Conservation (phyloP, 1,284 basidiomycete genomes). For the Cutaneotrichosporon sp. region DNA sequence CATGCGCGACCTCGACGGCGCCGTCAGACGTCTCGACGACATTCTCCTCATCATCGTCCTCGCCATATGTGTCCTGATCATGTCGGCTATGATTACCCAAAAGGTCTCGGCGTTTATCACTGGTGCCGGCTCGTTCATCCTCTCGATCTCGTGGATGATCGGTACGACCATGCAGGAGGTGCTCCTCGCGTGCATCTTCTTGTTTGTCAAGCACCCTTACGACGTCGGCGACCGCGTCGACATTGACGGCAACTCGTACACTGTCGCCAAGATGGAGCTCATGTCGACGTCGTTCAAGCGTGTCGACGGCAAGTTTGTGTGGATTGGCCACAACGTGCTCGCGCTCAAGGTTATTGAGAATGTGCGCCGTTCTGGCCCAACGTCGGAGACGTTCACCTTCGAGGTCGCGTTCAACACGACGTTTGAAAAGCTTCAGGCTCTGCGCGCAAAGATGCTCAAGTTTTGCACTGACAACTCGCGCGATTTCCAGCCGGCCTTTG, state of each 20-base stretch:
- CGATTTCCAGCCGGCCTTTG: conserved; percentile 69
- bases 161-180: conserved; percentile 57
- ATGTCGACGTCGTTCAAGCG: conserved; percentile 61
- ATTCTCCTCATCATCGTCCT: conserved; percentile 53
- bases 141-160: conserved; percentile 86
- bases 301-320: conserved; percentile 53
- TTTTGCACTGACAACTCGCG: conserved; percentile 67
- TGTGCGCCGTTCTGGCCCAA: conserved; percentile 51
- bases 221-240: conserved; percentile 79
- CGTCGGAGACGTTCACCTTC: conserved; percentile 59
- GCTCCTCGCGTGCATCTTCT: conserved; percentile 59
- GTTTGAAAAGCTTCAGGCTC: conserved; percentile 73
- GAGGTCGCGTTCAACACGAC: conserved; percentile 73
- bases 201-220: conserved; percentile 77
- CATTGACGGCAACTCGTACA: conserved; percentile 55
- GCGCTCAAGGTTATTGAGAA: conserved; percentile 59
- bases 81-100: conserved; percentile 67
- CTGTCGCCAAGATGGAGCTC: conserved; percentile 80
- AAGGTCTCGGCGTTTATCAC: conserved; percentile 69
- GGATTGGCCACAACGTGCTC: conserved; percentile 60
- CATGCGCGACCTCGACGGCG: conserved; percentile 86
- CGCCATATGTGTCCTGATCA: conserved; percentile 64
- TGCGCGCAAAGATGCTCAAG: conserved; percentile 73
- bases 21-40: conserved; percentile 60
- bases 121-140: conserved; percentile 72